Percentiles rank a stretch among this genome's conserved stretches.
phyloP scores from a whole-genome alignment of 129 eudicot species.

The Arctium lappa region DNA sequence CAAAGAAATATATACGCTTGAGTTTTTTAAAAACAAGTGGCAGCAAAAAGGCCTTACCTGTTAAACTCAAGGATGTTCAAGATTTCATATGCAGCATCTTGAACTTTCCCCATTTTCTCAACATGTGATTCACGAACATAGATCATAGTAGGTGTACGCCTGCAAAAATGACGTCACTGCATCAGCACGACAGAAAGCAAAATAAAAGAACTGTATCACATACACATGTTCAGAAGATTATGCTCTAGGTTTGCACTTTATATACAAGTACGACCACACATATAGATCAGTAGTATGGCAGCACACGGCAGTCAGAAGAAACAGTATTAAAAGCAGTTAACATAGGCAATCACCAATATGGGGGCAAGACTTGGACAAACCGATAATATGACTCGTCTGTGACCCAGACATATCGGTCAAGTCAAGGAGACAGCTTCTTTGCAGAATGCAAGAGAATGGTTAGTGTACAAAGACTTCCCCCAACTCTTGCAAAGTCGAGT shows the following conservation, averaged over 20 bases:
- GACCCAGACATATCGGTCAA: too few relatives aligned
- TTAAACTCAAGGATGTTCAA: constrained; percentile 93
- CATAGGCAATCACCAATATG: background rate
- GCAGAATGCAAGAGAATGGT: too few relatives aligned
- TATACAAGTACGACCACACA: background rate
- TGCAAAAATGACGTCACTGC: constrained; percentile 26
- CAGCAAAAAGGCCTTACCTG: constrained; percentile 46
- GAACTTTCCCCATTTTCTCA: constrained; percentile 81
- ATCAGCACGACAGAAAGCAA: constrained; percentile 7
- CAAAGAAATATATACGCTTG: background rate
- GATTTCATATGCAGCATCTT: constrained; percentile 82
- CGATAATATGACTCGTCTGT: too few relatives aligned
- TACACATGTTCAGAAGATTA: background rate
- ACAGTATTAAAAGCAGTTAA: background rate
- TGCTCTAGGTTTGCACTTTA: too few relatives aligned
- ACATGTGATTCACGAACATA: constrained; percentile 96
- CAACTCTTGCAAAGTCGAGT: too few relatives aligned
- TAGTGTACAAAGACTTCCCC: too few relatives aligned
- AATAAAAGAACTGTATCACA: background rate
- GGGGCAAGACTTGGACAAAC: too few relatives aligned
- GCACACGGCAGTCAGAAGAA: background rate
- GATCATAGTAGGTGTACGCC: constrained; percentile 92
- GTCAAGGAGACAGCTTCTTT: too few relatives aligned
- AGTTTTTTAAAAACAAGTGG: background rate
- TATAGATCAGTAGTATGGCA: background rate